These are phyloP conservation scores for Cryptomeria japonica DNA, from an alignment of 75 land plant species.

Conservation along the genomic window DNA sequence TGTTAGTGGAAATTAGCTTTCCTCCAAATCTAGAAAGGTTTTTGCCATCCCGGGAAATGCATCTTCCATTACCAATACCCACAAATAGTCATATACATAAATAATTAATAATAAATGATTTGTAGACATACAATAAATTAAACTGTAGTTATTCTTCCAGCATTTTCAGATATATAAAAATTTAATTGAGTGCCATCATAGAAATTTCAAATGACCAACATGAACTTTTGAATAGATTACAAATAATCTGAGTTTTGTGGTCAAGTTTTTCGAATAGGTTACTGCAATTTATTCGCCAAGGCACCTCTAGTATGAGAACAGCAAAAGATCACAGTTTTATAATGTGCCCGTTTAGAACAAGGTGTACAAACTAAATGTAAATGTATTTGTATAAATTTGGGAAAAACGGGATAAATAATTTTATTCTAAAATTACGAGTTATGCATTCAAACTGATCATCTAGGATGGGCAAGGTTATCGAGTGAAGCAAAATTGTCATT, in stretches of 20 bases:
- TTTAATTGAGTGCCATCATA: background rate
- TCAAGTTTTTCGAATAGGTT: background rate
- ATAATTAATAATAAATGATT: background rate
- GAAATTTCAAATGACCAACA: no score
- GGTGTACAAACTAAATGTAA: background rate
- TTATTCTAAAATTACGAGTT: background rate
- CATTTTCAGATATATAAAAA: background rate
- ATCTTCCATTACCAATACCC: no score
- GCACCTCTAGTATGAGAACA: background rate
- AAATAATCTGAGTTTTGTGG: background rate
- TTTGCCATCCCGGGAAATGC: no score
- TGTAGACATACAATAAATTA: background rate
- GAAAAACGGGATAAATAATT: background rate
- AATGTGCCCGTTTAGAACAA: background rate
- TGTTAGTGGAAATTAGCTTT: no score
- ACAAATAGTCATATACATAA: background rate
- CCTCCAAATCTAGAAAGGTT: no score
- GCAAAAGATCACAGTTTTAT: background rate
- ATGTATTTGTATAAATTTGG: background rate
- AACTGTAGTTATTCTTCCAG: background rate
- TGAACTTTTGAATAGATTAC: no score
- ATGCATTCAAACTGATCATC: background rate
- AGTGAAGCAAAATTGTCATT: background rate
- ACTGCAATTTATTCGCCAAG: background rate
- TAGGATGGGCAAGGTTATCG: background rate